Evolutionary conservation across 768 basidiomycete genomes (phyloP).

Genomic region (Psilocybe azurescens): DNA sequence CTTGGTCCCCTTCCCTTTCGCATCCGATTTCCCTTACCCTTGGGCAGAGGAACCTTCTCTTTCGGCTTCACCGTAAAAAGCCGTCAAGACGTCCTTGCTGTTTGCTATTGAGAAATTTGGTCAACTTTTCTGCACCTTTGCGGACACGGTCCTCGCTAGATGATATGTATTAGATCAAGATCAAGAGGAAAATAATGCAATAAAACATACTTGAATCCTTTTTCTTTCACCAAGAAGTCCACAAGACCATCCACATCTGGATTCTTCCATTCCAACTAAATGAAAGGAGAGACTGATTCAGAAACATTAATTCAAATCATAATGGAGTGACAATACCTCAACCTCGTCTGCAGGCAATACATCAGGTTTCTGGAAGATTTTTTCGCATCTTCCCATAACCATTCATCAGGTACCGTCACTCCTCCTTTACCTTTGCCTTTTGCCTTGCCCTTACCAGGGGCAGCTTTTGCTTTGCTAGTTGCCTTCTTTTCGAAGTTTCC

Average conservation of each 20-base stretch:
- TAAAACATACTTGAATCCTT: slow-evolving; percentile 90
- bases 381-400: slow-evolving; percentile 98
- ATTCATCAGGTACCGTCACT: slow-evolving; percentile 86
- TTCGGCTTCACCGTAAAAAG: slow-evolving; percentile 85
- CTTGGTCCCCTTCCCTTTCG: slow-evolving; percentile 43
- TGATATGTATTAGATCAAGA: background rate
- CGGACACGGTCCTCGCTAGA: slow-evolving; percentile 95
- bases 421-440: slow-evolving; percentile 70
- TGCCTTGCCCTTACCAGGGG: slow-evolving; percentile 35
- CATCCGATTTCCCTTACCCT: slow-evolving; percentile 28
- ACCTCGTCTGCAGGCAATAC: slow-evolving; percentile 86
- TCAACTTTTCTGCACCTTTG: slow-evolving; percentile 92
- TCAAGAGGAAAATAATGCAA: background rate
- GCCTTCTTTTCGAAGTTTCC: slow-evolving; percentile 39
- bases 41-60: slow-evolving; percentile 42
- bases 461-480: slow-evolving; percentile 42
- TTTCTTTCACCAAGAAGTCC: slow-evolving; percentile 91
- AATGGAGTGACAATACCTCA: slow-evolving; percentile 60
- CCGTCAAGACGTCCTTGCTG: slow-evolving; percentile 97
- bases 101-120: slow-evolving; percentile 85
- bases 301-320: background rate
- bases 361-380: slow-evolving; percentile 88
- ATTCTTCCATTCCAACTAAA: slow-evolving; percentile 89
- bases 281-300: background rate
- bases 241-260: slow-evolving; percentile 95